Evolutionary conservation across 225 moss, liverwort and hornwort genomes (phyloP).

Genomic region (Physcomitrium patens): DNA sequence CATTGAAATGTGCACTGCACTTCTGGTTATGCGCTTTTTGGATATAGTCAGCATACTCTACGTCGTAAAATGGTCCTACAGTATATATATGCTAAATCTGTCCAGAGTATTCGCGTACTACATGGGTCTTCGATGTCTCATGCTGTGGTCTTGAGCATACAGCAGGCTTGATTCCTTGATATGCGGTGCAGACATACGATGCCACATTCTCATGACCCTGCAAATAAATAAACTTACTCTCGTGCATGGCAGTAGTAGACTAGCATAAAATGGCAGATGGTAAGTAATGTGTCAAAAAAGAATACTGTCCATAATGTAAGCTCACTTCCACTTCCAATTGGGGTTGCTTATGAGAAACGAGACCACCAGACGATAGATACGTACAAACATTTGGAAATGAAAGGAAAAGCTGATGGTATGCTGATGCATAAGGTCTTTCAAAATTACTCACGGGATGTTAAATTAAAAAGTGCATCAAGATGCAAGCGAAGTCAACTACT

Average conservation of each 20-base stretch:
- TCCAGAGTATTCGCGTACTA: too few species aligned
- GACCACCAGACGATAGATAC: background rate
- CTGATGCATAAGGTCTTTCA: background rate
- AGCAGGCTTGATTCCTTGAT: conserved; percentile 60
- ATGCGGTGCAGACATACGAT: conserved; percentile 52
- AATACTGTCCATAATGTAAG: too few species aligned
- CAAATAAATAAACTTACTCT: conserved; percentile 5
- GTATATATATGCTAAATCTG: too few species aligned
- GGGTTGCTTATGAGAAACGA: background rate
- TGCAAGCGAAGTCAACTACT: conserved; percentile 43
- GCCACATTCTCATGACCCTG: conserved; percentile 63
- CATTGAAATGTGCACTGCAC: too few species aligned
- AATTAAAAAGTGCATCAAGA: background rate
- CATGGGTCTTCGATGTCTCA: conserved; percentile 20
- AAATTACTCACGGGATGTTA: background rate
- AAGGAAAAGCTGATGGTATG: background rate
- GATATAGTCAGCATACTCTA: too few species aligned
- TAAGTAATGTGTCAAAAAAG: background rate
- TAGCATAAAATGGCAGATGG: too few species aligned
- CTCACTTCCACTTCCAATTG: background rate
- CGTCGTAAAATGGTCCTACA: too few species aligned
- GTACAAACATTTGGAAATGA: background rate
- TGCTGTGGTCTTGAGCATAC: conserved; percentile 52
- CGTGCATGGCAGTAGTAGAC: background rate
- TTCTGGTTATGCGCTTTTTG: too few species aligned